phyloP scores from a whole-genome alignment of 2,329 filamentous ascomycete species.

The Penicillium sp. region DNA sequence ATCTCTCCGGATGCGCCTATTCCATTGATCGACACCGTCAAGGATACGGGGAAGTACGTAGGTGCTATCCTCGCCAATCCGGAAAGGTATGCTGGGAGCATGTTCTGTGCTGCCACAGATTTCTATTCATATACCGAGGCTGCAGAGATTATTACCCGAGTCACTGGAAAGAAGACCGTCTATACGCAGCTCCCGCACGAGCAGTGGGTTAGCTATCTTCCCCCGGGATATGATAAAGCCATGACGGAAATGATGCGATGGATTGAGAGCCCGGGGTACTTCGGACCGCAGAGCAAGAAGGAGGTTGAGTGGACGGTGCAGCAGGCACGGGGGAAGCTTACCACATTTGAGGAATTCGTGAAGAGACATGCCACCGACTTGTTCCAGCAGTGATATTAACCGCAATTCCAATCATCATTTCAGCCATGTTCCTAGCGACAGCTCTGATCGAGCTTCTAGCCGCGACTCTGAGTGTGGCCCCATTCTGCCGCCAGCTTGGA shows the following conservation, averaged over 20 bases:
- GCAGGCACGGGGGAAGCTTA: constrained; percentile 28
- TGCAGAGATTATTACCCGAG: constrained; percentile 30
- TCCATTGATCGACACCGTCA: constrained; percentile 34
- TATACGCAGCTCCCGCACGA: constrained; percentile 27
- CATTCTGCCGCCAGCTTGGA: too few species aligned
- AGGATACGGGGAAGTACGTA: constrained; percentile 37
- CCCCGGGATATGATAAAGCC: constrained; percentile 4
- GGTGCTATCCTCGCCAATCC: constrained; percentile 37
- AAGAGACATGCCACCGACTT: constrained; percentile 3
- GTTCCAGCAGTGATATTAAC: background rate
- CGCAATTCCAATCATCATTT: too few species aligned
- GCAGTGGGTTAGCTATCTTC: constrained; percentile 22
- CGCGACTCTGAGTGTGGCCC: too few species aligned
- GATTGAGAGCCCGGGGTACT: constrained; percentile 36
- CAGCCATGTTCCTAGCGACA: too few species aligned
- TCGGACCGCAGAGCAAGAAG: constrained; percentile 30
- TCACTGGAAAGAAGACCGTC: constrained; percentile 37
- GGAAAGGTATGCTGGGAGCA: constrained; percentile 34
- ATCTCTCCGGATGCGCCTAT: constrained; percentile 21
- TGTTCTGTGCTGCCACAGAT: constrained; percentile 32
- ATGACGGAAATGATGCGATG: constrained; percentile 27
- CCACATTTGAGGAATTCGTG: constrained; percentile 37
- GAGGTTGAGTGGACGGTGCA: constrained; percentile 29
- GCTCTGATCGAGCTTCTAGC: too few species aligned
- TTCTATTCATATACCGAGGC: constrained; percentile 33